A percentile compares a stretch with the other conserved stretches of the same genome.
phyloP scores from a whole-genome alignment of 768 basidiomycete genomes.

The Ramaria sp. region DNA sequence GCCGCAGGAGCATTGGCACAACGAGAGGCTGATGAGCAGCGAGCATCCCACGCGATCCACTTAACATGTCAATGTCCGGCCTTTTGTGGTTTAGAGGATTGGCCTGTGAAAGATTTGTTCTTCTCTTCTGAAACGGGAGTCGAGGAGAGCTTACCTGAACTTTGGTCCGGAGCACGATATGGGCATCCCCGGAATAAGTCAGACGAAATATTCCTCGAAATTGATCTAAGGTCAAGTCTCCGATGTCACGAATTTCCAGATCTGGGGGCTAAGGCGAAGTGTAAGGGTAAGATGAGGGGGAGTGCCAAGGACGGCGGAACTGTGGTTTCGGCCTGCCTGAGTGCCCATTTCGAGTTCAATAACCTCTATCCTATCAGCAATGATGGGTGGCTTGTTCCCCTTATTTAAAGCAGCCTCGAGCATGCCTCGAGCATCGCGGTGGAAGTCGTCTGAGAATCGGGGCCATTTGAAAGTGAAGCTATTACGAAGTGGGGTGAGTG shows the following conservation, averaged over 20 bases:
- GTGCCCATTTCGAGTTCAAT: conserved; percentile 99
- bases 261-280: conserved; percentile 71
- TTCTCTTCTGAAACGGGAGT: not conserved
- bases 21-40: conserved; percentile 92
- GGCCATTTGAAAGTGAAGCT: conserved; percentile 93
- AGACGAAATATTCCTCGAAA: conserved; percentile 95
- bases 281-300: not conserved
- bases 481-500: not conserved
- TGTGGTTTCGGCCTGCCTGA: conserved; percentile 45
- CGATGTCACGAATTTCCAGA: conserved; percentile 93
- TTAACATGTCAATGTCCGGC: conserved; percentile 80
- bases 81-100: conserved; percentile 93
- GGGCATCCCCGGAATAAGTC: conserved; percentile 90
- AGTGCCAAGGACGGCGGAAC: not conserved
- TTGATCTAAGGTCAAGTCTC: conserved; percentile 89
- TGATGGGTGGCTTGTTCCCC: conserved; percentile 94
- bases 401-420: conserved; percentile 95
- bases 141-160: conserved; percentile 56
- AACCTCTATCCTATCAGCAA: conserved; percentile 95
- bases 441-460: conserved; percentile 92
- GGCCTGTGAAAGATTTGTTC: conserved; percentile 38
- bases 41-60: conserved; percentile 76
- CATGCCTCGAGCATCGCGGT: conserved; percentile 93
- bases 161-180: conserved; percentile 77
- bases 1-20: conserved; percentile 94